Conservation (phyloP, 1,139 yeast species). For the Blastobotrys aristatus region DNA sequence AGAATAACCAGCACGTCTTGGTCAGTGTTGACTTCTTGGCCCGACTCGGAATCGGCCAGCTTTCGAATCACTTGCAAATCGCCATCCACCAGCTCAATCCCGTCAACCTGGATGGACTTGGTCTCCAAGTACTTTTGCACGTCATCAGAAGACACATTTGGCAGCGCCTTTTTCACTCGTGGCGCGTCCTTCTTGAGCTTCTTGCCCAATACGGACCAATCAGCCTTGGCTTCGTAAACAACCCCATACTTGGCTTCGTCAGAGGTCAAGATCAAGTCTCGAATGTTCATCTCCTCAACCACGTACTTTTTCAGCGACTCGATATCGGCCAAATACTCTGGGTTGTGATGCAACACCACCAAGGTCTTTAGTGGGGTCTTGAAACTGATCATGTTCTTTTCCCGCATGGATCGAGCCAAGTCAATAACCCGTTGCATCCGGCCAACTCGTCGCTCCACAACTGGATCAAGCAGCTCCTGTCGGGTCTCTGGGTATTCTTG, state of each 20-base stretch:
- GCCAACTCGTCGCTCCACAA: slow-evolving; percentile 64
- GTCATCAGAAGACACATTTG: slow-evolving; percentile 70
- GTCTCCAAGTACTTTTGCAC: slow-evolving; percentile 69
- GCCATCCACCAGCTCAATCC: slow-evolving; percentile 78
- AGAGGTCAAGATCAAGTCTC: slow-evolving; percentile 79
- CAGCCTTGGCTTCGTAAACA: slow-evolving; percentile 90
- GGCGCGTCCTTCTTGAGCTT: slow-evolving; percentile 91
- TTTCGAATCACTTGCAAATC: slow-evolving; percentile 91
- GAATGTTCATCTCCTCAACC: slow-evolving; percentile 84
- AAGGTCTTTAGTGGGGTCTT: slow-evolving; percentile 91
- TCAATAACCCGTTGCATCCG: slow-evolving; percentile 98
- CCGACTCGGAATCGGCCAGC: slow-evolving; percentile 62
- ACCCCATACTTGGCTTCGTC: slow-evolving; percentile 93
- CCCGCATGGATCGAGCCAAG: slow-evolving; percentile 93
- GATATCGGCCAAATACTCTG: slow-evolving; percentile 68
- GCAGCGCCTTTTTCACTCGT: slow-evolving; percentile 91
- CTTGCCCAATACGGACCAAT: slow-evolving; percentile 98
- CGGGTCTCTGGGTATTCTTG: slow-evolving; percentile 84
- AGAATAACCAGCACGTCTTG: slow-evolving; percentile 84
- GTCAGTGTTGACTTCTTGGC: slow-evolving; percentile 82
- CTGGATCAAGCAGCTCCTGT: slow-evolving; percentile 71
- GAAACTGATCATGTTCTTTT: slow-evolving; percentile 86
- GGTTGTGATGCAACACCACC: slow-evolving; percentile 79
- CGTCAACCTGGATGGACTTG: slow-evolving; percentile 81
- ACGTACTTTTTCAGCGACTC: slow-evolving; percentile 74